These are phyloP conservation scores for Phycomyces blakesleeanus DNA, from an alignment of 192 early-diverging fungal genomes.

Conservation along the genomic window DNA sequence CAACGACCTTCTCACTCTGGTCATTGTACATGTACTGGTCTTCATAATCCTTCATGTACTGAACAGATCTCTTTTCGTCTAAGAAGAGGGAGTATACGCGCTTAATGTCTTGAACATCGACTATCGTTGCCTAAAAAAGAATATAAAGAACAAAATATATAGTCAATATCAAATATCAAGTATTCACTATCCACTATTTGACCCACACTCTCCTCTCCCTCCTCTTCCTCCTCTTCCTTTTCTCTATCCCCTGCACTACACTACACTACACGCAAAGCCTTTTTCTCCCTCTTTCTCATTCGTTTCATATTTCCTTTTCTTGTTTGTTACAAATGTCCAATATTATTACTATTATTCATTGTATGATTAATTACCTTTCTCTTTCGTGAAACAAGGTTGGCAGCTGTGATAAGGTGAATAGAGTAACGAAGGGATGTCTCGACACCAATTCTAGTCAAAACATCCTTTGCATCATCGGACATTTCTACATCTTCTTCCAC, in stretches of 20 bases:
- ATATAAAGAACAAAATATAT: no score
- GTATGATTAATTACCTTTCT: conserved; percentile 56
- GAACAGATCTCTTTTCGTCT: conserved; percentile 94
- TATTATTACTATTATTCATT: conserved; percentile 1
- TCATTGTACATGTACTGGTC: conserved; percentile 93
- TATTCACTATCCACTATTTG: not conserved
- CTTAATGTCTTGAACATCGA: conserved; percentile 93
- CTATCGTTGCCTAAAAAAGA: conserved; percentile 60
- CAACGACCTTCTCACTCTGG: conserved; percentile 20
- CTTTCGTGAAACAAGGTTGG: conserved; percentile 85
- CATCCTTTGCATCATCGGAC: conserved; percentile 78
- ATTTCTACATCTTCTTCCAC: conserved; percentile 94
- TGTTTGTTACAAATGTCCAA: not conserved
- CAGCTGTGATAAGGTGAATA: conserved; percentile 97
- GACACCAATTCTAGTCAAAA: conserved; percentile 86
- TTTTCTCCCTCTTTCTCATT: no score
- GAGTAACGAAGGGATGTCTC: conserved; percentile 92
- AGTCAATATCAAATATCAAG: no score
- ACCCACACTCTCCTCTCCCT: no score
- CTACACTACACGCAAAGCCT: no score
- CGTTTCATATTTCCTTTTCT: no score
- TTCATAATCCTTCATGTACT: conserved; percentile 92
- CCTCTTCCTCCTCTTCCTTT: no score
- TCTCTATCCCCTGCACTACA: no score
- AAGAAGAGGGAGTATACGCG: conserved; percentile 93